Conservation (phyloP, 352 stramenopile genomes). For the Phytophthora chlamydospora region DNA sequence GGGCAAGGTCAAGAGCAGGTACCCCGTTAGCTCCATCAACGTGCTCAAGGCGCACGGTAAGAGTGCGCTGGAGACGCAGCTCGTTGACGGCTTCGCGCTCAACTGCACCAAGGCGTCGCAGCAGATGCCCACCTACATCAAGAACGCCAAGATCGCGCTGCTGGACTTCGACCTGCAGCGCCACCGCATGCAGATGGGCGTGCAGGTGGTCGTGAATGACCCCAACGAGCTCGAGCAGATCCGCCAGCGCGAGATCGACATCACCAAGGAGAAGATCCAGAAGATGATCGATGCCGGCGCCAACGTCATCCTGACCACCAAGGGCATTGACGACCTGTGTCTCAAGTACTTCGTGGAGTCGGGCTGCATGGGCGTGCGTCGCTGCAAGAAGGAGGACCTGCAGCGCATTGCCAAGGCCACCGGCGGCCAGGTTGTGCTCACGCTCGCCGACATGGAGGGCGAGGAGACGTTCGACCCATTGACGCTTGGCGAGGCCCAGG, state of each 20-base stretch:
- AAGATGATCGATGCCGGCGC: conserved; percentile 98
- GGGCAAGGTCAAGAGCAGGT: conserved; percentile 89
- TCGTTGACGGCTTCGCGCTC: conserved; percentile 97
- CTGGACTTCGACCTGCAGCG: conserved; percentile 99
- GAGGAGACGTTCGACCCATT: conserved; percentile 96
- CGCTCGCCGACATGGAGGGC: conserved; percentile 98
- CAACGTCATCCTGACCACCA: conserved; percentile 99
- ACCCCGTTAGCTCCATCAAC: conserved; percentile 98
- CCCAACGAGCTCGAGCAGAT: conserved; percentile 98
- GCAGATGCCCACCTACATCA: conserved; percentile 97
- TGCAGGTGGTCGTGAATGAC: conserved; percentile 93
- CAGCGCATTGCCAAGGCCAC: conserved; percentile 98
- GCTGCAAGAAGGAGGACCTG: conserved; percentile 98
- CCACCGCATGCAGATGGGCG: conserved; percentile 98
- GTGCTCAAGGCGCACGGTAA: conserved; percentile 98
- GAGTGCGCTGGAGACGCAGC: conserved; percentile 87
- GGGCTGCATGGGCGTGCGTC: conserved; percentile 95
- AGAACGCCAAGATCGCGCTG: conserved; percentile 96
- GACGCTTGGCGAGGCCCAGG: conserved; percentile 92
- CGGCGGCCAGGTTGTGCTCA: conserved; percentile 96
- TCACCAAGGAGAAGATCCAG: conserved; percentile 99
- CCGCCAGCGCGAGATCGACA: conserved; percentile 99
- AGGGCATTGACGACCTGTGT: conserved; percentile 99
- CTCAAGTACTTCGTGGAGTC: conserved; percentile 99
- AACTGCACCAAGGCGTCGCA: conserved; percentile 97